Percentiles rank a stretch among this genome's conserved stretches.
These are phyloP conservation scores for Debaryomyces nepalensis DNA, from an alignment of 1,139 yeast genomes.

Conservation along the genomic window DNA sequence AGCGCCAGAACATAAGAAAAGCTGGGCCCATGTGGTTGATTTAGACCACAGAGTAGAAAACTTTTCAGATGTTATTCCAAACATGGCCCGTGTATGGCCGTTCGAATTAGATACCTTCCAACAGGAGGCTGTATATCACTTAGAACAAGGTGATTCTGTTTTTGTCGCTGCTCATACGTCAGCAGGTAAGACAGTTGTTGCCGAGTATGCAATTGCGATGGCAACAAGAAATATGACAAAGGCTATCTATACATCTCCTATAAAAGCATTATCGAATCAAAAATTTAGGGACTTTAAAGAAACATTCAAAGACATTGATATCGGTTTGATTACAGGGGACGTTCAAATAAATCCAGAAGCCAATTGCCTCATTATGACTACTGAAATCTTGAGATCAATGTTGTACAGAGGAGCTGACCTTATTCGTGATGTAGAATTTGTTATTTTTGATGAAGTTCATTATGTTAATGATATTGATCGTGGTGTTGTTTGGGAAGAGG, in stretches of 20 bases:
- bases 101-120: conserved; percentile 94
- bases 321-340: conserved; percentile 97
- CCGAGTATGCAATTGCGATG: conserved; percentile 94
- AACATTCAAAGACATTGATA: conserved; percentile 78
- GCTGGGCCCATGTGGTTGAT: conserved; percentile 97
- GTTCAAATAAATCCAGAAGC: conserved; percentile 98
- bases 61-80: conserved; percentile 85
- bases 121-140: conserved; percentile 93
- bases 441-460: conserved; percentile 96
- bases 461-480: conserved; percentile 95
- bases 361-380: conserved; percentile 95
- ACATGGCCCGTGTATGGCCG: conserved; percentile 93
- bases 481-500: conserved; percentile 99
- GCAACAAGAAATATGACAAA: conserved; percentile 88
- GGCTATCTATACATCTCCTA: conserved; percentile 91
- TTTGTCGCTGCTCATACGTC: conserved; percentile 98
- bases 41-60: conserved; percentile 81
- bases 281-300: conserved; percentile 90
- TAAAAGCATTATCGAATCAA: conserved; percentile 90
- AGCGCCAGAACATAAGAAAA: conserved; percentile 48
- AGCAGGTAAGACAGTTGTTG: conserved; percentile 92
- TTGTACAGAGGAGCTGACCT: conserved; percentile 94
- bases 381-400: conserved; percentile 95
- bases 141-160: conserved; percentile 96
- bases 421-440: conserved; percentile 96